These are phyloP conservation scores for Phytophthora crassamura DNA, from an alignment of 352 stramenopile genomes.

Conservation along the genomic window DNA sequence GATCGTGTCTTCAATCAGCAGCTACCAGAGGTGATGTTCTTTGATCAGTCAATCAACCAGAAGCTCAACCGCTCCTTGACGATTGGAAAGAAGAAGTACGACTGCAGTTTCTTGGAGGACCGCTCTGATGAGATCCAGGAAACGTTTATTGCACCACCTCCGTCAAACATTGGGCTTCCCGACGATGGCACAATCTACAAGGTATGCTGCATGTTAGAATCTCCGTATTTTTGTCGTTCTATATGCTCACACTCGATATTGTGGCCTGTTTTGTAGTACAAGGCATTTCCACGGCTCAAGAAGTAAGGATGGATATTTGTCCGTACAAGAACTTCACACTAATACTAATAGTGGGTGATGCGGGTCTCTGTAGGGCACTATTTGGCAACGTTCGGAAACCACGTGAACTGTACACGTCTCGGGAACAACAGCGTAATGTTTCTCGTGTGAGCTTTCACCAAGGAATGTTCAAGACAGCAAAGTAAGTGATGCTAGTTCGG, in stretches of 20 bases:
- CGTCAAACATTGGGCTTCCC: constrained; percentile 81
- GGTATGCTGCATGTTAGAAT: constrained; percentile 35
- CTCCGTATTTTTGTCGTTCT: background rate
- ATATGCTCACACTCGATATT: background rate
- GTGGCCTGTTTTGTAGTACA: constrained; percentile 56
- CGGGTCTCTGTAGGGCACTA: constrained; percentile 42
- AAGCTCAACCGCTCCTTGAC: constrained; percentile 83
- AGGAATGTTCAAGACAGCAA: constrained; percentile 66
- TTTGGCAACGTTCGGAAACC: constrained; percentile 81
- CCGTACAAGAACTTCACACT: background rate
- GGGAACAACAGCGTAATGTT: constrained; percentile 79
- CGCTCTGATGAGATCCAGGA: constrained; percentile 77
- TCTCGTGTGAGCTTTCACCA: constrained; percentile 81
- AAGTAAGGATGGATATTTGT: constrained; percentile 48
- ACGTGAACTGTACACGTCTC: constrained; percentile 72
- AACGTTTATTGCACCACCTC: constrained; percentile 82
- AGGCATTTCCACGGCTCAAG: constrained; percentile 82
- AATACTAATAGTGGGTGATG: background rate
- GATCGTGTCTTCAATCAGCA: constrained; percentile 72
- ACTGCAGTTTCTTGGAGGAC: constrained; percentile 86
- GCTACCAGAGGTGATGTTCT: constrained; percentile 81
- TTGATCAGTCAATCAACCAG: constrained; percentile 88
- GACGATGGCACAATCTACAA: constrained; percentile 81
- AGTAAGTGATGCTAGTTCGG: constrained; percentile 36
- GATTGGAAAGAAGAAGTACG: constrained; percentile 85